Conservation (phyloP, 2,329 filamentous ascomycete genomes). For the Calonectria fujianensis region DNA sequence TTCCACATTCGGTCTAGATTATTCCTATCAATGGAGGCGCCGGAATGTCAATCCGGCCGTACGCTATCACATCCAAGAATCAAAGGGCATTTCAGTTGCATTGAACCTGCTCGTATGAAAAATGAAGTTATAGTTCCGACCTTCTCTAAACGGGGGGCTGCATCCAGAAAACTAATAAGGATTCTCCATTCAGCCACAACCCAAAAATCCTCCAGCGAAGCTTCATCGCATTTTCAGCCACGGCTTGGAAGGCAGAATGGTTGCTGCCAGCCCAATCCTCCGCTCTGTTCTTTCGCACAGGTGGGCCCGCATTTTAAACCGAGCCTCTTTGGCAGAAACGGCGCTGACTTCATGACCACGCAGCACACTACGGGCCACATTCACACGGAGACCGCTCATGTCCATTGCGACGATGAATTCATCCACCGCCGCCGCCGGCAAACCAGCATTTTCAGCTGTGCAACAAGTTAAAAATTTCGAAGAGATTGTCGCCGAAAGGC, state of each 20-base stretch:
- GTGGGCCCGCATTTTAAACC: neutral
- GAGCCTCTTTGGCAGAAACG: accelerated
- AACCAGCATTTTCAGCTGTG: conserved; percentile 48
- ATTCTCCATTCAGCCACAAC: neutral
- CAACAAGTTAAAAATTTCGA: conserved; percentile 50
- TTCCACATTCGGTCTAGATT: neutral
- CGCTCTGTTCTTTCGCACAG: neutral
- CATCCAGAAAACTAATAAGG: neutral
- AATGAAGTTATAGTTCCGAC: too few relatives aligned
- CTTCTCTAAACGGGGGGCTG: neutral
- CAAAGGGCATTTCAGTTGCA: neutral
- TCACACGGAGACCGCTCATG: neutral
- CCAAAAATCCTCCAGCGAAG: too few relatives aligned
- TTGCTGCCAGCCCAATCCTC: neutral
- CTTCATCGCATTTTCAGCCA: neutral
- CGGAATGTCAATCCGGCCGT: neutral
- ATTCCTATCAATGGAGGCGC: accelerated
- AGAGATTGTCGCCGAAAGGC: conserved; percentile 49
- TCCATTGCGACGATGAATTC: neutral
- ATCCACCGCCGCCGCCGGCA: conserved; percentile 2
- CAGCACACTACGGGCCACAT: neutral
- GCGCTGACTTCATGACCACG: neutral
- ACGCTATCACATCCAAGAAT: neutral
- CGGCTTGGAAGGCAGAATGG: neutral
- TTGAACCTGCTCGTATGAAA: neutral